Percentiles rank a stretch among this genome's conserved stretches.
Conservation (phyloP, 2,329 filamentous ascomycete genomes). For the Coniochaeta sp. region DNA sequence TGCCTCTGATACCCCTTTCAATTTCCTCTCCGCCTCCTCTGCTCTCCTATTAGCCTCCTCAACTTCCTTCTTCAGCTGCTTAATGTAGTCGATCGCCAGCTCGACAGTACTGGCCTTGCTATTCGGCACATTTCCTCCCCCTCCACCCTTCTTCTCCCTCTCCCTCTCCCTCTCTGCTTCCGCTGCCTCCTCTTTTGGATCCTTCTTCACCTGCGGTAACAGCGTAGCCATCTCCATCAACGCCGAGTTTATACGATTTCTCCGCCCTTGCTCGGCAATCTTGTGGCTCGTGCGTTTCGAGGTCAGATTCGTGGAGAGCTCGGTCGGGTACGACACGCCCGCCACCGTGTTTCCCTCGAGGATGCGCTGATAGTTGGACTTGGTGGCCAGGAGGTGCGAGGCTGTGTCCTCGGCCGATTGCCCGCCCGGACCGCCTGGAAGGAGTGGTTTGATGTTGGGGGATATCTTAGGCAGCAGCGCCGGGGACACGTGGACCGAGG, state of each 20-base stretch:
- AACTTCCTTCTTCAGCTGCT: constrained; percentile 68
- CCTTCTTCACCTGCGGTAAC: constrained; percentile 46
- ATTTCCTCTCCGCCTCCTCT: constrained; percentile 55
- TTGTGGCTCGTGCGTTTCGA: constrained; percentile 98
- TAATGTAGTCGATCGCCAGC: constrained; percentile 92
- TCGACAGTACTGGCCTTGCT: constrained; percentile 99
- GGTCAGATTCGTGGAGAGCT: constrained; percentile 86
- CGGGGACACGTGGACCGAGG: constrained; percentile 73
- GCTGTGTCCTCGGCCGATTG: constrained; percentile 49
- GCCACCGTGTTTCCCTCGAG: constrained; percentile 87
- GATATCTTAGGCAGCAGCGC: constrained; percentile 85
- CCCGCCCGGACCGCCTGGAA: constrained; percentile 42
- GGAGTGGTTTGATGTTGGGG: constrained; percentile 84
- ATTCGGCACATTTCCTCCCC: constrained; percentile 49
- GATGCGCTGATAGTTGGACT: constrained; percentile 98
- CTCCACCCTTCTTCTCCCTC: constrained; percentile 32
- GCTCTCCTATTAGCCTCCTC: constrained; percentile 57
- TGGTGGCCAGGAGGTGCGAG: constrained; percentile 76
- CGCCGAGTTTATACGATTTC: constrained; percentile 92
- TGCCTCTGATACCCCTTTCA: constrained; percentile 21
- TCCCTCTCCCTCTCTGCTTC: constrained; percentile 29
- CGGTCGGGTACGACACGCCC: constrained; percentile 83
- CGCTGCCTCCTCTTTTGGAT: constrained; percentile 20
- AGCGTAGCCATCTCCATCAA: constrained; percentile 85
- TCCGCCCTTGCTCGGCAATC: constrained; percentile 89